phyloP scores from a whole-genome alignment of 1,284 basidiomycete species.

The Fomitiporia mediterranea region DNA sequence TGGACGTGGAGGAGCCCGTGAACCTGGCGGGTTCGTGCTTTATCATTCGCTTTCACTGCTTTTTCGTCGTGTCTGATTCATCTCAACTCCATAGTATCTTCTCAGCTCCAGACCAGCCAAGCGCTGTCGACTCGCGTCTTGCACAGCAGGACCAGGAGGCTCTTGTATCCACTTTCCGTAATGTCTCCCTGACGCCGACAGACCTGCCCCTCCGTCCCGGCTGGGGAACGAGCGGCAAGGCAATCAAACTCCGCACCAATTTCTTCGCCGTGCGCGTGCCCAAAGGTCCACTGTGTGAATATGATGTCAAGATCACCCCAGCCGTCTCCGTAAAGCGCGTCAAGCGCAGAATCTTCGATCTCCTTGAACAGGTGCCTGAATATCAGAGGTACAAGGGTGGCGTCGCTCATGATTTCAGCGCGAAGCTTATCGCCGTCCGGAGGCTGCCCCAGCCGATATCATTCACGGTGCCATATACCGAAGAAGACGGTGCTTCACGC shows the following conservation, averaged over 20 bases:
- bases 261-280: slow-evolving; percentile 69
- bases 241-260: slow-evolving; percentile 65
- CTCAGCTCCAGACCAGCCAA: slow-evolving; percentile 38
- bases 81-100: slow-evolving; percentile 46
- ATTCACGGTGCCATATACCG: slow-evolving; percentile 54
- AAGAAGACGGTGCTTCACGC: slow-evolving; percentile 54
- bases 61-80: background rate
- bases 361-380: slow-evolving; percentile 56
- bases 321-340: slow-evolving; percentile 50
- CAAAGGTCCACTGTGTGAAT: slow-evolving; percentile 59
- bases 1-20: slow-evolving; percentile 30
- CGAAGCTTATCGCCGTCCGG: slow-evolving; percentile 57
- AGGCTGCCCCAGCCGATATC: slow-evolving; percentile 53
- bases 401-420: slow-evolving; percentile 66
- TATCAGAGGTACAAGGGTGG: slow-evolving; percentile 46
- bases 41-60: slow-evolving; percentile 1
- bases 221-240: slow-evolving; percentile 55
- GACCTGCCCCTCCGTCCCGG: slow-evolving; percentile 60
- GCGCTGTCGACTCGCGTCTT: slow-evolving; percentile 56
- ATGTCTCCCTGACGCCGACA: slow-evolving; percentile 34
- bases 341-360: slow-evolving; percentile 63
- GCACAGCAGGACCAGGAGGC: slow-evolving; percentile 50
- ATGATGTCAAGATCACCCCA: slow-evolving; percentile 61
- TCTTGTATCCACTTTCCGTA: slow-evolving; percentile 47
- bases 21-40: slow-evolving; percentile 47